These are phyloP conservation scores for Senna tora DNA, from an alignment of 306 rosid genomes.

Conservation along the genomic window DNA sequence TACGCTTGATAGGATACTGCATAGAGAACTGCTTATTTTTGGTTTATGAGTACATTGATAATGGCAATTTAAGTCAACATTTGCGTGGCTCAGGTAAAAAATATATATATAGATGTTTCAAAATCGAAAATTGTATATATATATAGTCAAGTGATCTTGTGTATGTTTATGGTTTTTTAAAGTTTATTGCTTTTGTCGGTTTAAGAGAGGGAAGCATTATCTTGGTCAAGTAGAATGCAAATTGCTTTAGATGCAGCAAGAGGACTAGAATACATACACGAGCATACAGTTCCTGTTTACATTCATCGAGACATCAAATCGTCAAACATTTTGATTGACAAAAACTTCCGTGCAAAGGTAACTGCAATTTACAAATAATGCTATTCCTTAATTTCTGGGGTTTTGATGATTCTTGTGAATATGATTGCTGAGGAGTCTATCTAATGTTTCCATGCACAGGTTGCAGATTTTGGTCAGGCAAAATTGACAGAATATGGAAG, in stretches of 20 bases:
- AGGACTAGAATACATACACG: constrained; percentile 84
- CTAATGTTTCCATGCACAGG: constrained; percentile 49
- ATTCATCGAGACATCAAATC: constrained; percentile 79
- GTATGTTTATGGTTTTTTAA: constrained; percentile 1
- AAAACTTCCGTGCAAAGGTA: constrained; percentile 74
- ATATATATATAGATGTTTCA: too few species aligned
- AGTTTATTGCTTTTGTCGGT: constrained; percentile 9
- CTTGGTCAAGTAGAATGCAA: constrained; percentile 75
- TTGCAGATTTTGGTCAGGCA: constrained; percentile 81
- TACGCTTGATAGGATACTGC: constrained; percentile 76
- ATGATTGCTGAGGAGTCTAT: constrained; percentile 29
- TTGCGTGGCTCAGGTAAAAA: constrained; percentile 59
- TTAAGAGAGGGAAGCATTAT: constrained; percentile 61
- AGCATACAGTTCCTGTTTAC: constrained; percentile 80
- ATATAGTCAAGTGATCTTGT: background rate
- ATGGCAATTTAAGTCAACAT: constrained; percentile 71
- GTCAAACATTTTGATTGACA: constrained; percentile 76
- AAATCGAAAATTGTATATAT: too few species aligned
- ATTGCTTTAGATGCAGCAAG: constrained; percentile 81
- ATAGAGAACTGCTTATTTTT: constrained; percentile 71
- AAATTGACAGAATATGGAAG: constrained; percentile 63
- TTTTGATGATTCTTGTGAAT: background rate
- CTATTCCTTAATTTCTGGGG: background rate
- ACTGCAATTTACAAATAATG: background rate
- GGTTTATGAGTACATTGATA: constrained; percentile 77